Evolutionary conservation across 2,329 filamentous ascomycete genomes (phyloP), one percentile per base, ranked within the genome.

Genomic region (Huntiella savannae): DNA sequence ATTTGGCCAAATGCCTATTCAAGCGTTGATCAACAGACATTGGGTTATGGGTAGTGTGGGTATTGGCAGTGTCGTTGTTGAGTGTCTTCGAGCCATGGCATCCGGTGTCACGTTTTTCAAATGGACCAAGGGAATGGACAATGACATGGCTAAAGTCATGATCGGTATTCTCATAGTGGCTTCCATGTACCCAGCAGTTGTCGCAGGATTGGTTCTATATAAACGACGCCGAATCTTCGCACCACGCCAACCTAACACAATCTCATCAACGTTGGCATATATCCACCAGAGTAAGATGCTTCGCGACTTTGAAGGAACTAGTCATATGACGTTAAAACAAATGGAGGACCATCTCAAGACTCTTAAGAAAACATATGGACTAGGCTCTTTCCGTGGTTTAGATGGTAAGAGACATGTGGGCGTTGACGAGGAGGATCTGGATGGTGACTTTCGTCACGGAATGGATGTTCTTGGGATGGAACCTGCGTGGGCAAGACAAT

Each of bases 201-300:
- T 80, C 16, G 72, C 78, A 1, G 58, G 61, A 1, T 54, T 77
- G 1, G 77, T 81, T 13, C 79, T 80, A 55, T 48, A 65, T 13
- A 69, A 72, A 1, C 73, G 82, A 11, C 68, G 76, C 0, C 73
- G 76, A 47, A 73, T 81, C 2, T 86, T 87, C 59, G 63, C 87
- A 47, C 82, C 82, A 1, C 72, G 82, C 4, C 79, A 86, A 63
- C 81, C 82, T 3, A 83, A 78, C 54, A 85, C 81, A 15, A 86
- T 88, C 53, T 77, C 81, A 1, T 77, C 73, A 38, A 73, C 86
- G 45, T 66, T 88, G 46, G 80, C 79, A 0, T 87, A 80, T 55
- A 81, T 87, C 50, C 78, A 87, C 59, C 80, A 85, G 62, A 79
- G 73, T 58, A 82, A 81, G 61, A 86, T 87, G 82, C 63, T 87